Base-by-base conservation (phyloP, 192 early-diverging fungal species). In the Powellomyces hirtus region DNA sequence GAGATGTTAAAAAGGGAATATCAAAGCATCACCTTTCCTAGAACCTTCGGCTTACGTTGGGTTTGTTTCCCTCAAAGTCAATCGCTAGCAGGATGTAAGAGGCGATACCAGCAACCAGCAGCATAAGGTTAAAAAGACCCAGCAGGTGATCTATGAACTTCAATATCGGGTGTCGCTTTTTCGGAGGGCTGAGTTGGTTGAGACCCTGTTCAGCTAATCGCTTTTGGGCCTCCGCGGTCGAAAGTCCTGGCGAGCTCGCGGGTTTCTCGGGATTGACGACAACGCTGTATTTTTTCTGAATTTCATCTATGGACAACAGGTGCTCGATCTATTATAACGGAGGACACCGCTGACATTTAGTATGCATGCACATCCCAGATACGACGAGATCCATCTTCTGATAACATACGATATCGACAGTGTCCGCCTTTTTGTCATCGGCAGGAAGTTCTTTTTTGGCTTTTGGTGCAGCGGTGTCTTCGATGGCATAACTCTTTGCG, bases 151-250 rank as follows among this genome's bases (percentile, higher is more conserved):
- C 78, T 20, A 96, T 58, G 72, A 88, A 98, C 59, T 88, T 87
- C 36, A 92, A 66, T 45, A 92, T 68, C 35, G 89, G 83, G 50
- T 88, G 90, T 62, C 81, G 83, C 66, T 86, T 90, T 76, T 92
- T 92, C 37, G 94, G 94, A 24, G 96, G 96, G 10, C 91, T 86
- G 38, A 98, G 81, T 29, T 86, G 72, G 76, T 98, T 98, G 33
- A 85, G 94, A 0, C 96, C 96, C 59, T 93, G 75, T 52, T 83
- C 77, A 1, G 58, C 57, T 37, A 96, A 73, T n/a, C 90, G 79
- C 36, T 85, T 70, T 1, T 78, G 75, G 18, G 91, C 94, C 36
- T 84, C 87, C 7, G 74, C 77, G 0, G 78, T 27, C 14, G 79
- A 73, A 7, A 98, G 77, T 8, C 96, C 96, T 34, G 72, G 51